Evolutionary conservation across 2,329 filamentous ascomycete species (phyloP).

Genomic region (Talaromyces sp.): DNA sequence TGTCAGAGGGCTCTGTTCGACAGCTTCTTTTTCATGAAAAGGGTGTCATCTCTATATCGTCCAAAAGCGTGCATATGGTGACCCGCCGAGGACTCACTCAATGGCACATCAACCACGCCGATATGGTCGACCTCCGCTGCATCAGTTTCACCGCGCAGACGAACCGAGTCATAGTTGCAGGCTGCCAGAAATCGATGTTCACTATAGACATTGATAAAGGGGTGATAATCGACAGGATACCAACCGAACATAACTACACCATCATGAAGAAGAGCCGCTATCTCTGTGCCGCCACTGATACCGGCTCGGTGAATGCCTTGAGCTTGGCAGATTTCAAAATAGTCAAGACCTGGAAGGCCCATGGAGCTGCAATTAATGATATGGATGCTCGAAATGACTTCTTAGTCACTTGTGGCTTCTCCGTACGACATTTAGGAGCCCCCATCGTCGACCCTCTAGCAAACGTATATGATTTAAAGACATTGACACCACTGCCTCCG

Average conservation of each 20-base stretch:
- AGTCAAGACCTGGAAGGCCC: slow-evolving; percentile 83
- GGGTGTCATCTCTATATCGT: slow-evolving; percentile 79
- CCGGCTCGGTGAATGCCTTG: slow-evolving; percentile 77
- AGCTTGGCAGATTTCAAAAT: slow-evolving; percentile 73
- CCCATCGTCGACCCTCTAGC: slow-evolving; percentile 88
- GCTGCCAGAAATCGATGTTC: slow-evolving; percentile 81
- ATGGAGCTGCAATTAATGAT: slow-evolving; percentile 83
- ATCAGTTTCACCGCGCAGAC: slow-evolving; percentile 93
- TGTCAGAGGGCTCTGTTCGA: slow-evolving; percentile 70
- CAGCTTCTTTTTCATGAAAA: slow-evolving; percentile 89
- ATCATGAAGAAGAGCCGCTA: slow-evolving; percentile 86
- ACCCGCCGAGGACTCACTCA: slow-evolving; percentile 72
- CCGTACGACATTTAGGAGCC: slow-evolving; percentile 69
- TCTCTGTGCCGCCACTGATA: slow-evolving; percentile 84
- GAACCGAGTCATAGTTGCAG: slow-evolving; percentile 79
- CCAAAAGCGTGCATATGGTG: slow-evolving; percentile 83
- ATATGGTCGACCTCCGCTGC: slow-evolving; percentile 82
- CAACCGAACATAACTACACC: slow-evolving; percentile 71
- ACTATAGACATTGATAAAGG: slow-evolving; percentile 68
- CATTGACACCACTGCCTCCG: slow-evolving; percentile 77
- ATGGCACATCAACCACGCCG: slow-evolving; percentile 77
- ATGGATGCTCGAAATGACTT: slow-evolving; percentile 97
- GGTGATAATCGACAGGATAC: slow-evolving; percentile 64
- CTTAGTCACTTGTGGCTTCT: slow-evolving; percentile 91
- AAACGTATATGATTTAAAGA: slow-evolving; percentile 93